Evolutionary conservation across 2,329 filamentous ascomycete genomes (phyloP).

Genomic region (Penicillium sclerotiorum): DNA sequence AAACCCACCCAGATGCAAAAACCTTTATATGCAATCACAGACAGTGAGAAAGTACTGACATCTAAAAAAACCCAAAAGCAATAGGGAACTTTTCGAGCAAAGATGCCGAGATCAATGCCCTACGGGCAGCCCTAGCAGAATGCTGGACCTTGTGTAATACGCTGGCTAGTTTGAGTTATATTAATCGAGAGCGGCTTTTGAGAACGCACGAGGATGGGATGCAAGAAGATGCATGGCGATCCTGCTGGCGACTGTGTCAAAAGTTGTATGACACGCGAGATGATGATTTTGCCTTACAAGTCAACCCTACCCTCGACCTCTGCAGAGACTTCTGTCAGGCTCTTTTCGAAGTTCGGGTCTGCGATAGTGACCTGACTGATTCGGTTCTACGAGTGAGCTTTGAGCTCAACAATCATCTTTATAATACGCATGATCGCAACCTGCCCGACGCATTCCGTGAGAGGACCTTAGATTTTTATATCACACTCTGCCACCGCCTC

Average conservation of each 20-base stretch:
- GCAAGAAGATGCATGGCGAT: constrained; percentile 88
- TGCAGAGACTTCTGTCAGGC: constrained; percentile 92
- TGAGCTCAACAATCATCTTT: constrained; percentile 92
- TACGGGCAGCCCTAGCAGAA: constrained; percentile 78
- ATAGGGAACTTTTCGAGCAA: constrained; percentile 51
- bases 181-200: constrained; percentile 78
- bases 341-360: constrained; percentile 80
- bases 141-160: constrained; percentile 96
- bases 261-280: constrained; percentile 81
- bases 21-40: constrained; percentile 11
- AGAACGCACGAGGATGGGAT: constrained; percentile 73
- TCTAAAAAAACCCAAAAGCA: no score
- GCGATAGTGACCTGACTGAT: constrained; percentile 76
- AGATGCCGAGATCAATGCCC: constrained; percentile 62
- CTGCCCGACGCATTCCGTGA: constrained; percentile 86
- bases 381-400: constrained; percentile 90
- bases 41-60: constrained; percentile 25
- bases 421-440: constrained; percentile 83
- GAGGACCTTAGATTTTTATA: constrained; percentile 89
- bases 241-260: constrained; percentile 91
- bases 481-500: constrained; percentile 88
- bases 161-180: constrained; percentile 79
- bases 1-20: constrained; percentile 8
- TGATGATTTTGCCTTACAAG: constrained; percentile 68
- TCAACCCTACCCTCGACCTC: constrained; percentile 76